These are phyloP conservation scores for Spirogloea muscicola DNA, from an alignment of 139 green algal genomes.

Conservation along the genomic window DNA sequence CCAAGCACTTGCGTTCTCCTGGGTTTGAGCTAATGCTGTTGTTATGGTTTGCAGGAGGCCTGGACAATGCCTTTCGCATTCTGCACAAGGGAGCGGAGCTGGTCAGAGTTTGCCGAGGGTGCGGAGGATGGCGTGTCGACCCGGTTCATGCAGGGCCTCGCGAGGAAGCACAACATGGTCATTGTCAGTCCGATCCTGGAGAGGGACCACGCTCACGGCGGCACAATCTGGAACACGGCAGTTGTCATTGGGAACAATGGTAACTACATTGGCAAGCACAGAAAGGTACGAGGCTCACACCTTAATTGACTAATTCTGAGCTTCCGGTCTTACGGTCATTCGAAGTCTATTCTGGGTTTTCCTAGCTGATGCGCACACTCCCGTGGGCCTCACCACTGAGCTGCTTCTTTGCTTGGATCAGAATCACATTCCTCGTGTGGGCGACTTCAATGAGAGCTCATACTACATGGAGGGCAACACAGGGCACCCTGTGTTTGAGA, in stretches of 20 bases:
- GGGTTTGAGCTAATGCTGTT: background rate
- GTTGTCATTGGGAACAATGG: constrained; percentile 89
- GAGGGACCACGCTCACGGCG: constrained; percentile 63
- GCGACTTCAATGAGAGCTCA: constrained; percentile 95
- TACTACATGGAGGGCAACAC: constrained; percentile 99
- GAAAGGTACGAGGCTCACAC: too few species aligned
- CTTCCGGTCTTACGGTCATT: too few species aligned
- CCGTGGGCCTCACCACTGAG: too few species aligned
- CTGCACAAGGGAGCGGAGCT: constrained; percentile 89
- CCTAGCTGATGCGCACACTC: too few species aligned
- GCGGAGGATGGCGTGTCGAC: constrained; percentile 41
- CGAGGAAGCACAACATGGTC: constrained; percentile 73
- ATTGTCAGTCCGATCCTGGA: constrained; percentile 86
- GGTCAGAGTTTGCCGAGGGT: constrained; percentile 89
- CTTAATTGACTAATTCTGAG: too few species aligned
- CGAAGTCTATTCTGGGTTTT: too few species aligned
- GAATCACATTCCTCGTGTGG: constrained; percentile 97
- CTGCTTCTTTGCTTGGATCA: background rate
- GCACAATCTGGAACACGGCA: constrained; percentile 95
- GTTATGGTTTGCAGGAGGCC: constrained; percentile 57
- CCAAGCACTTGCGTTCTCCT: background rate
- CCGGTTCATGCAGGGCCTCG: constrained; percentile 59
- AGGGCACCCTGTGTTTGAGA: constrained; percentile 87
- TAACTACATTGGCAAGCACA: constrained; percentile 52
- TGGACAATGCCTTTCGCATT: constrained; percentile 96